A percentile compares a stretch with the other conserved stretches of the same genome.
Conservation (phyloP, 768 basidiomycete genomes). For the Trametes cingulata region DNA sequence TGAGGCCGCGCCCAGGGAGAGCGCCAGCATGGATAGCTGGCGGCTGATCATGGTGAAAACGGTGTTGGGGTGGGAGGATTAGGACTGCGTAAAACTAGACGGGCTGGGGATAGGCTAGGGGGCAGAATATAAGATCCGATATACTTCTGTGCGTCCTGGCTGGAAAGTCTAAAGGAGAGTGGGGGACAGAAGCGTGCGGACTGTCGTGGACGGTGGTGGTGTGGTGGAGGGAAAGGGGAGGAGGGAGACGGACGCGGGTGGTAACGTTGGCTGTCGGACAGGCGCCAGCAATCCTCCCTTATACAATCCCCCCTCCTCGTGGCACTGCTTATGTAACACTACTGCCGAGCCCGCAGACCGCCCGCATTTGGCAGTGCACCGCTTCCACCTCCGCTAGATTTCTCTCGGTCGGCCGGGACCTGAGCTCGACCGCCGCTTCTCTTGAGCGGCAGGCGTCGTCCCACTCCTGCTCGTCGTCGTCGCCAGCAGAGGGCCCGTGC, state of each 20-base stretch:
- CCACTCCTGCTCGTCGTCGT: not conserved
- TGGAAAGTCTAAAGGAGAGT: conserved; percentile 22
- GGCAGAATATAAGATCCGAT: not conserved
- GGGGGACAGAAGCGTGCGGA: conserved; percentile 14
- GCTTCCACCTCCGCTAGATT: not conserved
- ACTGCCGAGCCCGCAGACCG: conserved; percentile 1
- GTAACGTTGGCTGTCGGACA: conserved; percentile 1
- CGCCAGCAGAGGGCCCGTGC: conserved; percentile 4
- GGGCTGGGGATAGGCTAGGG: not conserved
- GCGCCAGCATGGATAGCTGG: conserved; percentile 41
- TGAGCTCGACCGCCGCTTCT: conserved; percentile 8
- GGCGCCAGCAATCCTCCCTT: conserved; percentile 14
- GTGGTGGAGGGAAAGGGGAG: conserved; percentile 12
- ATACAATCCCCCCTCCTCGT: conserved; percentile 9
- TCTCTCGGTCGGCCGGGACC: conserved; percentile 18
- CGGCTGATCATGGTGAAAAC: conserved; percentile 15
- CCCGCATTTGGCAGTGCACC: not conserved
- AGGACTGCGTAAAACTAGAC: not conserved
- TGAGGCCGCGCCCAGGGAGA: conserved; percentile 44
- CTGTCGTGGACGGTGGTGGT: conserved; percentile 7
- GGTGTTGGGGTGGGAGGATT: conserved; percentile 12
- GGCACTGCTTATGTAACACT: conserved; percentile 11
- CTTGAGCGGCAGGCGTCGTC: not conserved
- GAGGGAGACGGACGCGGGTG: conserved; percentile 5
- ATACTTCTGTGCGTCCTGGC: conserved; percentile 2